phyloP scores from a whole-genome alignment of 2,329 filamentous ascomycete species.

The Eutypa lata region DNA sequence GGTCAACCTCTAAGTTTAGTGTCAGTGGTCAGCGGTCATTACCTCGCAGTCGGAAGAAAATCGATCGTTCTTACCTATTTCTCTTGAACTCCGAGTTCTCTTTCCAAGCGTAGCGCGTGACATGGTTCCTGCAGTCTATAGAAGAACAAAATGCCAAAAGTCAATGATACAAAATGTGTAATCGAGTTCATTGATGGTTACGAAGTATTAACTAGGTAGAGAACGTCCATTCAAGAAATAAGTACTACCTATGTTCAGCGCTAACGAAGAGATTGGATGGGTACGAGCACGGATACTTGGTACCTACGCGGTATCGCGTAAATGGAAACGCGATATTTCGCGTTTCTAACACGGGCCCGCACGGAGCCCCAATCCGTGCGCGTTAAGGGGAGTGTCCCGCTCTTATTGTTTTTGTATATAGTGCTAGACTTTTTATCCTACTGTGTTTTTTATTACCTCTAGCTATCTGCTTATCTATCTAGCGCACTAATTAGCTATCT shows the following conservation, averaged over 20 bases:
- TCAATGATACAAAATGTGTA: conserved; percentile 1
- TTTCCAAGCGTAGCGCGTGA: conserved; percentile 41
- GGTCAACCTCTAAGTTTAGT: conserved; percentile 22
- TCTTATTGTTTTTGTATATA: neutral
- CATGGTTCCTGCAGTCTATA: conserved; percentile 17
- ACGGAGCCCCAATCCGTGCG: neutral
- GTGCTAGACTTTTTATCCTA: too few species aligned
- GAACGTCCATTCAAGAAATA: neutral
- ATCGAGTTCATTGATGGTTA: neutral
- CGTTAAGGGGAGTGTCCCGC: neutral
- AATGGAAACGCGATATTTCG: neutral
- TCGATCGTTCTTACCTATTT: conserved; percentile 30
- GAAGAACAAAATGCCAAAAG: neutral
- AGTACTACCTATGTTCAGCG: too few species aligned
- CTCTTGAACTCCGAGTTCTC: conserved; percentile 36
- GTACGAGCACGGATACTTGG: neutral
- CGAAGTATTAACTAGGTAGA: neutral
- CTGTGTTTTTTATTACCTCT: too few species aligned
- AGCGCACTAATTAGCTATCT: too few species aligned
- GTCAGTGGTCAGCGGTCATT: conserved; percentile 23
- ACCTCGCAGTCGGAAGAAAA: neutral
- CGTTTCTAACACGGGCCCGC: neutral
- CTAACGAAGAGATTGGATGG: neutral
- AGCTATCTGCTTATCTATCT: too few species aligned
- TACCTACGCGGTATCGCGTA: neutral